Percentiles rank a stretch among this genome's conserved stretches.
phyloP scores from a whole-genome alignment of 352 stramenopile genomes.

The Peronospora farinosa region DNA sequence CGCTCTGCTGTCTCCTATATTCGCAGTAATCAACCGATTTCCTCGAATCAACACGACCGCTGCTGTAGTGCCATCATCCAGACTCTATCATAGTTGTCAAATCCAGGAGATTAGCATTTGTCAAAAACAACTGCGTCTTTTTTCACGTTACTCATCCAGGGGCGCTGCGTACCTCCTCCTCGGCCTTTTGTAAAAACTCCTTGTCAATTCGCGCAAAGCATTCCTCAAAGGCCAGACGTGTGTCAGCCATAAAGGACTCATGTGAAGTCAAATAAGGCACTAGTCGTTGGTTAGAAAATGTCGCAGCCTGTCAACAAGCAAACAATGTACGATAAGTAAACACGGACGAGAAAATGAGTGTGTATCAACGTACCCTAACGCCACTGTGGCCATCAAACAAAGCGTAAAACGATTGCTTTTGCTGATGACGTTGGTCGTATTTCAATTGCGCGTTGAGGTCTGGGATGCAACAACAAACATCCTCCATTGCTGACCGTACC shows the following conservation, averaged over 20 bases:
- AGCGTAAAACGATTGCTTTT: slow-evolving; percentile 69
- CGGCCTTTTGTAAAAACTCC: slow-evolving; percentile 66
- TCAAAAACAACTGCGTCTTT: no score
- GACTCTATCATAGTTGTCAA: slow-evolving; percentile 29
- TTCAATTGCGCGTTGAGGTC: slow-evolving; percentile 55
- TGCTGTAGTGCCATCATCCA: slow-evolving; percentile 70
- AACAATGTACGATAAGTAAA: slow-evolving; percentile 1
- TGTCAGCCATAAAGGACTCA: slow-evolving; percentile 54
- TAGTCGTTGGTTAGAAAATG: slow-evolving; percentile 67
- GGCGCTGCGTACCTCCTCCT: slow-evolving; percentile 37
- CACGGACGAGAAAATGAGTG: background rate
- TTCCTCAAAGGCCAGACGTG: slow-evolving; percentile 58
- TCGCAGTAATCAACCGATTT: slow-evolving; percentile 77
- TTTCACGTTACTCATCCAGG: background rate
- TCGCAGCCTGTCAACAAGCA: slow-evolving; percentile 42
- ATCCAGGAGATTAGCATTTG: slow-evolving; percentile 4
- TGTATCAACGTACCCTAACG: slow-evolving; percentile 44
- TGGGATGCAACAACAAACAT: slow-evolving; percentile 77
- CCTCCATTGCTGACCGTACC: slow-evolving; percentile 69
- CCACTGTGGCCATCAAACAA: slow-evolving; percentile 83
- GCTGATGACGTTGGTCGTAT: slow-evolving; percentile 27
- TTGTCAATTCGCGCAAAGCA: slow-evolving; percentile 70
- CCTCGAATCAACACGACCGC: slow-evolving; percentile 79
- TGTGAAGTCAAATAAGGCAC: slow-evolving; percentile 65
- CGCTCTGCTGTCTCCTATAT: slow-evolving; percentile 82